phyloP scores from a whole-genome alignment of 768 basidiomycete species.

The Megacollybia marginata region DNA sequence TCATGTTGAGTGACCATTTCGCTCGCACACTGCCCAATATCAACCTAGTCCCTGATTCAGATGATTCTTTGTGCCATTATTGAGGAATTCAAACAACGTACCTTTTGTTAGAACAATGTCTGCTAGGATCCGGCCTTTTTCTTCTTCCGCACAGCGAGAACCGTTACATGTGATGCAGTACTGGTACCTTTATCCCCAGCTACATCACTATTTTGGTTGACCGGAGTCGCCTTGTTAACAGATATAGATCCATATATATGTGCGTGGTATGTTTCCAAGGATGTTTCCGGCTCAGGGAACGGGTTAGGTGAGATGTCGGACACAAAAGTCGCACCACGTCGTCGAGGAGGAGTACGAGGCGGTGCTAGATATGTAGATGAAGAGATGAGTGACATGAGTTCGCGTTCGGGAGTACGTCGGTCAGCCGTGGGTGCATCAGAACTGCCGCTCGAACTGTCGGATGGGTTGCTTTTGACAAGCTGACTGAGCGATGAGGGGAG shows the following conservation, averaged over 20 bases:
- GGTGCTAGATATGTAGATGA: conserved; percentile 26
- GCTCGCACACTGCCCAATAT: too few species aligned
- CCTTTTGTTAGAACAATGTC: too few species aligned
- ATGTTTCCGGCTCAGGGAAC: conserved; percentile 58
- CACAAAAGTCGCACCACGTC: conserved; percentile 14
- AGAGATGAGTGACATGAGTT: conserved; percentile 5
- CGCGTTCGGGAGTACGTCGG: conserved; percentile 35
- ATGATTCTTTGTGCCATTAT: too few species aligned
- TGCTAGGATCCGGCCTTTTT: conserved; percentile 13
- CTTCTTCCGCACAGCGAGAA: conserved; percentile 41
- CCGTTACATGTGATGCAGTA: conserved; percentile 25
- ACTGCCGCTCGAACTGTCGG: not conserved
- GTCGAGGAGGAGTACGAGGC: conserved; percentile 45
- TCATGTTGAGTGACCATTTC: too few species aligned
- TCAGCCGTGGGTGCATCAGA: conserved; percentile 8
- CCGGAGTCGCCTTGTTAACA: conserved; percentile 41
- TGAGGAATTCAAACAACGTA: too few species aligned
- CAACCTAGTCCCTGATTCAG: too few species aligned
- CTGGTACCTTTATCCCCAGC: conserved; percentile 8
- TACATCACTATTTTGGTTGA: conserved; percentile 6
- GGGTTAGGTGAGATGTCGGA: conserved; percentile 57
- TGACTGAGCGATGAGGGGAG: conserved; percentile 20
- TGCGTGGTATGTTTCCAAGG: conserved; percentile 51
- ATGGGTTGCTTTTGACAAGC: conserved; percentile 7
- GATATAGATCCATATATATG: conserved; percentile 52